Evolutionary conservation across 2,329 filamentous ascomycete species (phyloP), one percentile per base, ranked within the genome.

Genomic region (Alternaria sp.): DNA sequence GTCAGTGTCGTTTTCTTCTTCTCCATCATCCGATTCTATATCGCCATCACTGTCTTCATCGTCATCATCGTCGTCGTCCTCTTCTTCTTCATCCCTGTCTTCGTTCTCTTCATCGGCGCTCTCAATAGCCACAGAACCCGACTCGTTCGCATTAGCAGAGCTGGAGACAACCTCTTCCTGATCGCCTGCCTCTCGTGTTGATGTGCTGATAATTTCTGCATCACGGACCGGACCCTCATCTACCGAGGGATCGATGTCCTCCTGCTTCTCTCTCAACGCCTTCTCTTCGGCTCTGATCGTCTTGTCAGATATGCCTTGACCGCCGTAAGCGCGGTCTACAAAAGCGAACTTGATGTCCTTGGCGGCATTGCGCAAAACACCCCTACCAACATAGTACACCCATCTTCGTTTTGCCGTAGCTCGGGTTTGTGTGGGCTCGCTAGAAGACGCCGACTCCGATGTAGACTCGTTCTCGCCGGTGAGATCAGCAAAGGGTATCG

Each of bases 311-410:
- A 83, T 80, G 6, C 85, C 84, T n/a, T 86, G 74, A 0, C 88
- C 89, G 30, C 88, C 88, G 77, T 89, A 90, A 5, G 87, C 87
- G 30, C 83, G 83, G 70, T 89, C 88, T 19, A 89, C 85, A 65
- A 85, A 85, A 15, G 82, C 80, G 74, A 86, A 89, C 45, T 85
- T 85, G 49, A 90, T 81, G 3, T 82, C 84, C 64, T 84, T 84
- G 0, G 83, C 84, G 19, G 85, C 85, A 68, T 86, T 86, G 80
- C 88, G 83, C 50, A 91, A 73, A 2, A 91, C 68, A 1, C 88
- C 86, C 59, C 88, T 82, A 1, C 85, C 87, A 15, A 90, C 85
- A 57, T 85, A 85, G 58, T 86, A 79, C 5, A 83, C 86, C 89
- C 89, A 91, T 70, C 87, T 89, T 36, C 77, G 71, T 55, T 81